A percentile compares a stretch with the other conserved stretches of the same genome.
phyloP scores from a whole-genome alignment of 2,329 filamentous ascomycete genomes.

The Fusarium nodosum region DNA sequence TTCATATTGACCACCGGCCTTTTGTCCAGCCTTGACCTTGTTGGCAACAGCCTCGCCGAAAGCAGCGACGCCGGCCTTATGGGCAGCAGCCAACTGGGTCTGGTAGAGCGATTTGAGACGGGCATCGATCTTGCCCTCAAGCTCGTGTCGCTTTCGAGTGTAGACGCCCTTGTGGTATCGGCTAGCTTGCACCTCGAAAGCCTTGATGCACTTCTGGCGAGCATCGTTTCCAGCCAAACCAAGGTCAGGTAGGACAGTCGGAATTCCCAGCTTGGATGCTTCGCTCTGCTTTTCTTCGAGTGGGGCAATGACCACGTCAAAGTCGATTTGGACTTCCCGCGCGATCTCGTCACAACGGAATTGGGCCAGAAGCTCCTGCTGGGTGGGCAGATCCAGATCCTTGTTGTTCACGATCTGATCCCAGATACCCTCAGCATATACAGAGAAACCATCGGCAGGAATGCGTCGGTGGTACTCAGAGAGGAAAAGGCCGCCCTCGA shows the following conservation, averaged over 20 bases:
- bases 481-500: slow-evolving; percentile 85
- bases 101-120: slow-evolving; percentile 89
- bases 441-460: slow-evolving; percentile 94
- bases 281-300: slow-evolving; percentile 89
- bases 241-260: slow-evolving; percentile 79
- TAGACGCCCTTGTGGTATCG: slow-evolving; percentile 98
- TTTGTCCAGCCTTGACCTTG: slow-evolving; percentile 92
- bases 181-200: slow-evolving; percentile 92
- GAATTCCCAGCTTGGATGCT: slow-evolving; percentile 77
- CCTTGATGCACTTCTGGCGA: slow-evolving; percentile 78
- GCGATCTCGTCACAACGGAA: slow-evolving; percentile 98
- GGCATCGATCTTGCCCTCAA: slow-evolving; percentile 88
- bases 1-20: slow-evolving; percentile 90
- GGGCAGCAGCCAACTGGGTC: slow-evolving; percentile 87
- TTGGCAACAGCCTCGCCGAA: slow-evolving; percentile 91
- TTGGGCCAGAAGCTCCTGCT: slow-evolving; percentile 95
- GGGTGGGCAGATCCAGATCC: slow-evolving; percentile 94
- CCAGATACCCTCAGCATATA: slow-evolving; percentile 95
- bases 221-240: slow-evolving; percentile 80
- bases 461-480: slow-evolving; percentile 96
- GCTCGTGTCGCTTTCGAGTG: slow-evolving; percentile 83
- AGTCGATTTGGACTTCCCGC: slow-evolving; percentile 85
- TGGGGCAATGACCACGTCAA: slow-evolving; percentile 84
- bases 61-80: slow-evolving; percentile 85
- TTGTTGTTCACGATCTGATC: slow-evolving; percentile 99